Evolutionary conservation across 2,329 filamentous ascomycete genomes (phyloP).

Genomic region (Colletotrichum sp.): DNA sequence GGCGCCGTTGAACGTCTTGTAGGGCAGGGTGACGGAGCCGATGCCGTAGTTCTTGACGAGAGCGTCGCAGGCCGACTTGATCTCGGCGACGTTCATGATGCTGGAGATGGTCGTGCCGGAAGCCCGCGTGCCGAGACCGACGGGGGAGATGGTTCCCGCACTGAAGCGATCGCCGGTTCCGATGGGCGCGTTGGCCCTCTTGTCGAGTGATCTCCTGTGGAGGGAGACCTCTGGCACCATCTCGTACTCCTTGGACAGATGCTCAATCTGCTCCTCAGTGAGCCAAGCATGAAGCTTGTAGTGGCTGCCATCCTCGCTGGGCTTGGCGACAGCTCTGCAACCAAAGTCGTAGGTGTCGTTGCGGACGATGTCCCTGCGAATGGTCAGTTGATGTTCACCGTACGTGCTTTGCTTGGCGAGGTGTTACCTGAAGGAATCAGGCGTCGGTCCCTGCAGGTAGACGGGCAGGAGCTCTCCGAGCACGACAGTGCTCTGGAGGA

Average conservation of each 20-base stretch:
- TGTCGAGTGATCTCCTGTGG: neutral
- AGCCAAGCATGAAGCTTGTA: conserved; percentile 17
- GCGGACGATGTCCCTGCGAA: conserved; percentile 2
- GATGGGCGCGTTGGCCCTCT: conserved; percentile 30
- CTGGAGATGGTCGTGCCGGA: conserved; percentile 34
- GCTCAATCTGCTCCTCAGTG: conserved; percentile 8
- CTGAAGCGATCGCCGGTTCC: conserved; percentile 31
- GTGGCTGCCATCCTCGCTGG: conserved; percentile 8
- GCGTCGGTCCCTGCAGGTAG: conserved; percentile 1
- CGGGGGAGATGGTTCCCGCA: conserved; percentile 25
- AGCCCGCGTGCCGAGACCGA: conserved; percentile 33
- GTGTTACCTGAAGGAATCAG: neutral
- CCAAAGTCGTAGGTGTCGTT: conserved; percentile 17
- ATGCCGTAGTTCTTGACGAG: conserved; percentile 47
- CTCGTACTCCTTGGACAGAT: conserved; percentile 14
- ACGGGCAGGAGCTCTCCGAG: conserved; percentile 9
- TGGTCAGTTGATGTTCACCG: neutral
- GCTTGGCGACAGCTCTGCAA: conserved; percentile 14
- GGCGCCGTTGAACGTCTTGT: conserved; percentile 44
- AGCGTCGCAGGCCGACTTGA: conserved; percentile 47
- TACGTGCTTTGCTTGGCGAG: neutral
- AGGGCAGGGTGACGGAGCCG: conserved; percentile 45
- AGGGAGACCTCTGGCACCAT: conserved; percentile 1
- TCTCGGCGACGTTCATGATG: conserved; percentile 51
- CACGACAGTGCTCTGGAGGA: conserved; percentile 6